phyloP scores from a whole-genome alignment of 495 filamentous ascomycete species.

The Neurospora sp. region DNA sequence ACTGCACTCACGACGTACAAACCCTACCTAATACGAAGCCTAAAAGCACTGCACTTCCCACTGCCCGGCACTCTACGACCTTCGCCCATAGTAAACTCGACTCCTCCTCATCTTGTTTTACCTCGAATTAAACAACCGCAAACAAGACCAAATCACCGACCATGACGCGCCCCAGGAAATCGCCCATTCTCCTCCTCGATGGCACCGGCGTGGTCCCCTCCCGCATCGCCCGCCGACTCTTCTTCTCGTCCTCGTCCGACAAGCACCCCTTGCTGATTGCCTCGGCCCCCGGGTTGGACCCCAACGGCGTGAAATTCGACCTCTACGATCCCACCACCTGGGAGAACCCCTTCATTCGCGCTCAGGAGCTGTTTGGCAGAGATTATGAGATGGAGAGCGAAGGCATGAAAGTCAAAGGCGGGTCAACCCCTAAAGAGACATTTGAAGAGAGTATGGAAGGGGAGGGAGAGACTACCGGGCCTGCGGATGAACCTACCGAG shows the following conservation, averaged over 20 bases:
- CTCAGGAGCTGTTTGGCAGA: neutral
- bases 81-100: neutral
- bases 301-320: constrained; percentile 33
- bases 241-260: constrained; percentile 3
- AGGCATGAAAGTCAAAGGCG: neutral
- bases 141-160: neutral
- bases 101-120: neutral
- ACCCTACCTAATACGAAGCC: neutral
- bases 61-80: neutral
- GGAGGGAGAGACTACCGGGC: neutral
- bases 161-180: neutral
- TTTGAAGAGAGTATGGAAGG: neutral
- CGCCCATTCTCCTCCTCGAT: constrained; percentile 34
- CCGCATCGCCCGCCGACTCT: constrained; percentile 30
- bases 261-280: constrained; percentile 26
- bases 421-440: neutral
- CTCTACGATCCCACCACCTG: constrained; percentile 36
- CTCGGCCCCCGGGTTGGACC: constrained; percentile 12
- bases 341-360: constrained; percentile 16
- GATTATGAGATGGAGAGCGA: neutral
- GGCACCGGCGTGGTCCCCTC: constrained; percentile 39
- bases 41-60: neutral
- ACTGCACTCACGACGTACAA: neutral
- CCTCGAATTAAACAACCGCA: neutral
- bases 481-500: neutral